Conservation (phyloP, 1,284 basidiomycete species). For the Rhodofomes roseus region DNA sequence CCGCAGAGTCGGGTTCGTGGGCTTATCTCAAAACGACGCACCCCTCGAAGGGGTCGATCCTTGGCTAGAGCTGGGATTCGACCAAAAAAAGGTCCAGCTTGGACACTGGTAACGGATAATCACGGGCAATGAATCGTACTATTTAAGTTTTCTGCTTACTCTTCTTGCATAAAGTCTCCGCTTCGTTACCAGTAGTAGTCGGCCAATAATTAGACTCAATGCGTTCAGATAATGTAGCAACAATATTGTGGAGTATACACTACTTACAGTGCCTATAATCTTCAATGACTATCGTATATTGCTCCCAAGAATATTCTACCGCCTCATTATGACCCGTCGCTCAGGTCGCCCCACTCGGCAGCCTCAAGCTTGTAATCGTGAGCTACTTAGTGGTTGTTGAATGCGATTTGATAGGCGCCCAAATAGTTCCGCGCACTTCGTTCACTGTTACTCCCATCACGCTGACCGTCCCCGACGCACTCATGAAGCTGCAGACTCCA, state of each 20-base stretch:
- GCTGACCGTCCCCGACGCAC: background rate
- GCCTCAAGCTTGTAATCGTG: too few relatives aligned
- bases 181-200: too few relatives aligned
- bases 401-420: background rate
- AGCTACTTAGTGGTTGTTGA: too few relatives aligned
- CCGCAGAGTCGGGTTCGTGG: slow-evolving; percentile 54
- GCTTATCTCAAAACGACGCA: slow-evolving; percentile 32
- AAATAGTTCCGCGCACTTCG: background rate
- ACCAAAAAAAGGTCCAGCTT: slow-evolving; percentile 40
- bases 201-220: too few relatives aligned
- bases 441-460: background rate
- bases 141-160: background rate
- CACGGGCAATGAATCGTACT: background rate
- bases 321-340: too few relatives aligned
- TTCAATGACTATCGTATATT: too few relatives aligned
- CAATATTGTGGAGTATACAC: too few relatives aligned
- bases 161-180: background rate
- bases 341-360: too few relatives aligned
- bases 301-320: too few relatives aligned
- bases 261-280: too few relatives aligned
- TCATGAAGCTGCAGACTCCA: background rate
- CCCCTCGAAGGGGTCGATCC: slow-evolving; percentile 41
- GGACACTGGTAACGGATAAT: slow-evolving; percentile 52
- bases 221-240: background rate
- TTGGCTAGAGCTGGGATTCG: slow-evolving; percentile 64